Percentiles rank a stretch among this genome's conserved stretches.
Evolutionary conservation across 176 grass and related monocot genomes (phyloP).

Genomic region (Zea mays): DNA sequence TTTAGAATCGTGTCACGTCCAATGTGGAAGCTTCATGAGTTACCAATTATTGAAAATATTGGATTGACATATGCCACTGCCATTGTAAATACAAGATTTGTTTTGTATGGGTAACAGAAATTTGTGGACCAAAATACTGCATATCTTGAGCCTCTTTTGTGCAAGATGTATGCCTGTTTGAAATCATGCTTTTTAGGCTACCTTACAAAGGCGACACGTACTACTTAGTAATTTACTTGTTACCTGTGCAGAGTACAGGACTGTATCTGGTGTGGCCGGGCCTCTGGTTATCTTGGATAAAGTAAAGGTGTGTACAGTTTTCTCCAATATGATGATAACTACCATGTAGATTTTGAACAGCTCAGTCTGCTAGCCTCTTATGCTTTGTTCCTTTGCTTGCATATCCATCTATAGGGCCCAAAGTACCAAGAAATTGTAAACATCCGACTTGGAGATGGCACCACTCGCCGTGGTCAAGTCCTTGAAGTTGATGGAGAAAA

Average conservation of each 20-base stretch:
- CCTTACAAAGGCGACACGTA: neutral
- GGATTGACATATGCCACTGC: neutral
- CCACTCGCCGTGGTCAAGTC: constrained; percentile 94
- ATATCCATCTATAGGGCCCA: constrained; percentile 57
- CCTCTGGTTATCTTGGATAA: constrained; percentile 97
- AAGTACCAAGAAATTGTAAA: constrained; percentile 99
- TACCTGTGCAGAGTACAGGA: constrained; percentile 82
- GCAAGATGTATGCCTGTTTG: neutral
- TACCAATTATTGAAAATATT: neutral
- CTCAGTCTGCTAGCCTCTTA: too few relatives aligned
- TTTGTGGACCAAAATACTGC: neutral
- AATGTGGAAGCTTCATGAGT: neutral
- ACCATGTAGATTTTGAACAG: too few relatives aligned
- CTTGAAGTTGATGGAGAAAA: constrained; percentile 99
- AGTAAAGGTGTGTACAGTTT: constrained; percentile 72
- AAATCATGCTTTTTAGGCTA: constrained; percentile 7
- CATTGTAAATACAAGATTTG: neutral
- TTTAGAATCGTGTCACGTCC: neutral
- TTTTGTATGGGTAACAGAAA: neutral
- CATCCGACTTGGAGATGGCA: constrained; percentile 93
- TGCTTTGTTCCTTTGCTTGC: neutral
- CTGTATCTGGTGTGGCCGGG: constrained; percentile 95
- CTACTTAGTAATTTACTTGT: neutral
- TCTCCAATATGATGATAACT: constrained; percentile 2
- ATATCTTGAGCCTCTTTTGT: neutral